Base-by-base conservation (phyloP, 176 grass and related monocot genomes). In the Eragrostis nindensis region DNA sequence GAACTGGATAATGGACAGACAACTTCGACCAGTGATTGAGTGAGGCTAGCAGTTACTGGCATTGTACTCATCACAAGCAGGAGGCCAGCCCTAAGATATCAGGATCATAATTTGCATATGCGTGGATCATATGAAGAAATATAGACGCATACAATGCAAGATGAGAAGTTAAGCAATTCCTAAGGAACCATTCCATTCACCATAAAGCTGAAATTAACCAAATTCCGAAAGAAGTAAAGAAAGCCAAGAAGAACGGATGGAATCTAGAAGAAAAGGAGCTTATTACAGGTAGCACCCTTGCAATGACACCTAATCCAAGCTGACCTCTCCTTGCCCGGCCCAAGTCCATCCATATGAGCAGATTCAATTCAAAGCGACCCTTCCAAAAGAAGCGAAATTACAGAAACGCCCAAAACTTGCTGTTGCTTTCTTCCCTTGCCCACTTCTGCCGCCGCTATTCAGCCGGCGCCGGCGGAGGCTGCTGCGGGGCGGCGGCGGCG, bases 271-370 rank as follows among this genome's bases (percentile, higher is more conserved):
- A 54, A 52, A n/a, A 14, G 26, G 61, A 70, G 63, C 66, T 90
- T 86, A 90, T 90, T 90, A 90, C 88, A 82, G 82, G 77, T 60
- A 63, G 66, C 72, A 82, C 87, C 87, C 60, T 56, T 55, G 71
- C 25, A 71, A 71, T 82, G 57, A 49, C 27, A 65, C 57, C 55
- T 85, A 89, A 76, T 89, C 64, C 77, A 71, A 81, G 65, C 71
- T 62, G 47, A 66, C 36, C 57, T 69, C 47, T 45, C 46, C 60
- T 75, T 53, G n/a, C 84, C 81, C 63, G 1, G 47, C 40, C 62
- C 76, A 52, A 79, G 65, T 55, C 47, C 68, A 46, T 52, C n/a
- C 56, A 67, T 68, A 73, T 61, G 81, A 68, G 53, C 77, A 55
- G 77, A 68, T 69, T 68, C 48, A 60, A 77, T 87, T 62, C 63